A percentile compares a stretch with the other conserved stretches of the same genome.
phyloP scores from a whole-genome alignment of 768 basidiomycete genomes.

The Cubamyces lactineus region DNA sequence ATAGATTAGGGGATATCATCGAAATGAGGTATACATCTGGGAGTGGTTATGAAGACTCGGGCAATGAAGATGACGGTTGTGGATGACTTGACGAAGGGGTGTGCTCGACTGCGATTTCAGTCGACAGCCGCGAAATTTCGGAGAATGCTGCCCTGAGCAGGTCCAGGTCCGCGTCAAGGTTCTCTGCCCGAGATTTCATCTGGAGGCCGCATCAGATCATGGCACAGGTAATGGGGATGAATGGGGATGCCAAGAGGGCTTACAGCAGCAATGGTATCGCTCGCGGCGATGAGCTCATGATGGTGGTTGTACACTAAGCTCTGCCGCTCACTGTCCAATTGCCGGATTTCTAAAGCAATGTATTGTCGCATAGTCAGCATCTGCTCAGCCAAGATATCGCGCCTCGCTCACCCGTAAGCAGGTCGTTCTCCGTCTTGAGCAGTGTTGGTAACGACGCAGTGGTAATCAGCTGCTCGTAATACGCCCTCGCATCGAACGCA shows the following conservation, averaged over 20 bases:
- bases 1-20: not conserved
- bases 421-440: conserved; percentile 81
- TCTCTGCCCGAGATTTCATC: conserved; percentile 90
- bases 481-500: conserved; percentile 80
- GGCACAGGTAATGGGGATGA: not conserved
- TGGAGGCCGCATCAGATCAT: conserved; percentile 33
- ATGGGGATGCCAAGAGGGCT: conserved; percentile 30
- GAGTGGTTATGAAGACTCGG: not conserved
- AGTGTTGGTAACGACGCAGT: conserved; percentile 74
- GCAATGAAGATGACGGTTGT: not conserved
- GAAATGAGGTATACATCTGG: not conserved
- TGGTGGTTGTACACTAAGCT: conserved; percentile 95
- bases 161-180: conserved; percentile 83
- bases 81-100: not conserved
- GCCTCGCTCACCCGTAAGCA: conserved; percentile 59
- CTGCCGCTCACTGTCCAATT: conserved; percentile 86
- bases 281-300: conserved; percentile 92
- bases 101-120: conserved; percentile 33
- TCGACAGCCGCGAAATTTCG: conserved; percentile 79
- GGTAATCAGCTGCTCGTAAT: conserved; percentile 86
- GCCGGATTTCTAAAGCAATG: conserved; percentile 70
- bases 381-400: not conserved
- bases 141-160: conserved; percentile 79
- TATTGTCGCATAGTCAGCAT: not conserved
- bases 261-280: conserved; percentile 88